Evolutionary conservation across 2,329 filamentous ascomycete genomes (phyloP), one percentile per base, ranked within the genome.

Genomic region (Claviceps capensis): DNA sequence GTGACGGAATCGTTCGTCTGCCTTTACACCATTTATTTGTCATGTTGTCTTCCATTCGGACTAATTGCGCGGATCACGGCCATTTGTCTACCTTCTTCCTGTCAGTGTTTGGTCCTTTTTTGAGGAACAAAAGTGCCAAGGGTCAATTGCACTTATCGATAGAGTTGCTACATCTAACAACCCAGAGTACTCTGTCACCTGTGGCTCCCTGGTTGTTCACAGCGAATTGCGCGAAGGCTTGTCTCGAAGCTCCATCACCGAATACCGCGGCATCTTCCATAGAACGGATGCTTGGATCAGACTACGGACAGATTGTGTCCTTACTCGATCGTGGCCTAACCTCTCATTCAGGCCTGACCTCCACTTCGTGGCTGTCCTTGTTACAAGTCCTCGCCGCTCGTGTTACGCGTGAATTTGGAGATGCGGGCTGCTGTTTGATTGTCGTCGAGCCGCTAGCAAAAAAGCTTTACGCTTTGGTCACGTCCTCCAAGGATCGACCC

Each of bases 391-490:
- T 87, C 8, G 69, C 77, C 3, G 66, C 73, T 8, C 76, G 78
- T 50, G 77, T 83, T 6, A 75, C 72, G 17, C 69, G 74, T 13
- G 81, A 88, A 56, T 77, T 78, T 50, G 86, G 87, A 3, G 81
- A 88, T 55, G 77, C 78, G 16, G 83, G 81, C 5, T 74, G 83
- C 42, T 78, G 82, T 5, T 71, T 86, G 48, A 76, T 78, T 23
- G 73, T 88, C 1, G 71, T 90, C 41, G 88, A 94, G 55, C 85
- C 84, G 1, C 60, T 93, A 3, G 79, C 86, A 0, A 82, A 78
- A 57, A 60, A 66, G 1, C 57, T 85, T 4, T 59, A 71, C 40
- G 72, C 73, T 51, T 67, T 49, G 17, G 5, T 45, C 17, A 17
- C 23, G 17, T 41, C 42, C 11, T 49, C 16, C 7, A 37, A 50